Evolutionary conservation across 2,329 filamentous ascomycete genomes (phyloP), one percentile per base, ranked within the genome.

Genomic region (Epichloe coenophiala): DNA sequence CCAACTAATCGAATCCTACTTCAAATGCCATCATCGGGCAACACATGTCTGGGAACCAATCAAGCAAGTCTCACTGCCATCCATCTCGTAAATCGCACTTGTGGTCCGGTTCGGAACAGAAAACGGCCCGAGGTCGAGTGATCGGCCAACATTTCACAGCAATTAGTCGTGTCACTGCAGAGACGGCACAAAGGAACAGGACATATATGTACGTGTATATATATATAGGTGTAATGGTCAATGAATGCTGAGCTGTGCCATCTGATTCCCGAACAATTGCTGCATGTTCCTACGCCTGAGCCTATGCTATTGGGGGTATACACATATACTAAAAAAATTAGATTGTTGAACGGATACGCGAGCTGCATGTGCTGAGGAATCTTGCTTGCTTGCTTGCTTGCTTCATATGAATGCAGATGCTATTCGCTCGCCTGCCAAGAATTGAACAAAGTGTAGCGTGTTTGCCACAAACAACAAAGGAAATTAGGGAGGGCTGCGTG

Each of bases 261-360:
- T 5, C n/a, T 45, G 23, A 13, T 45, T 13, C n/a, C n/a, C 13
- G 19, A 35, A 37, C 44, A n/a, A 27, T 11, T 45, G 36, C 23
- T 39, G 38, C n/a, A 21, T 48, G 15, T 21, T 36, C 35, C 35
- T 46, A 19, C 19, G 45, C 35, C 35, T 46, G 35, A 27, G 35
- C 35, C 45, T 46, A 46, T 46, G 33, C 45, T 46, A 17, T 17
- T 39, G 13, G 45, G 45, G 37, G 45, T 40, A 48, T 48, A 48
- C 23, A 59, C 60, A 48, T 48, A 48, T 35, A 59, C 60, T 63
- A 60, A 57, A 64, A 61, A 61, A 55, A 58, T 57, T 64, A 55
- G 51, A 60, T 55, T 51, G 54, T 52, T 27, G 15, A 50, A 54
- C 46, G 49, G 40, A 53, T 50, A 41, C 50, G 46, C 41, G 41